These are phyloP conservation scores for Flaveria trinervia DNA, from an alignment of 129 eudicot species.

Conservation along the genomic window DNA sequence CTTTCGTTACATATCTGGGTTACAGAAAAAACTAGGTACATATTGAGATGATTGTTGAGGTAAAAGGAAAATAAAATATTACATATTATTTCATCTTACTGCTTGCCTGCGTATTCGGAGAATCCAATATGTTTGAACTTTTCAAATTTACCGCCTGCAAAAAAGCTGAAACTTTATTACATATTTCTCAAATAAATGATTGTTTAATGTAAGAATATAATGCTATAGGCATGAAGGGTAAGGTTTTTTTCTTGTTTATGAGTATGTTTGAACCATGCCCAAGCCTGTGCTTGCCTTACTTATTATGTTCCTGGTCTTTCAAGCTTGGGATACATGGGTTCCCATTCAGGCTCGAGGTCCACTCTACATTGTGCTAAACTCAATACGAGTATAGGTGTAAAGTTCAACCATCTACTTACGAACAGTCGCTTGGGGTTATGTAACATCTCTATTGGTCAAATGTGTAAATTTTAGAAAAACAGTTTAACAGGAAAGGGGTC, in stretches of 20 bases:
- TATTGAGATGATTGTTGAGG: constrained; percentile 16
- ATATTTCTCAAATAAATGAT: constrained; percentile 19
- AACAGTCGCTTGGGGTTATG: neutral
- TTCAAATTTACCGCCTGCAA: constrained; percentile 96
- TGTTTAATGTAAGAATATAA: constrained; percentile 5
- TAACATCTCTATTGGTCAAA: neutral
- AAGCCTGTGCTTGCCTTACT: neutral
- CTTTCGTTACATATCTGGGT: constrained; percentile 88
- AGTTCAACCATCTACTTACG: neutral
- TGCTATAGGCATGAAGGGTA: neutral
- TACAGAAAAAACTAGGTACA: constrained; percentile 34
- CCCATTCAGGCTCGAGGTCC: neutral
- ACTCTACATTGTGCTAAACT: neutral
- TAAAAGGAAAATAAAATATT: constrained; percentile 9
- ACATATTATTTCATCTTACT: constrained; percentile 32
- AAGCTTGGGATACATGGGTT: neutral
- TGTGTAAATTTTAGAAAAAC: neutral
- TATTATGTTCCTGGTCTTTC: constrained; percentile 1
- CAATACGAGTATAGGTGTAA: neutral
- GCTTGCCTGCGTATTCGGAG: constrained; percentile 79
- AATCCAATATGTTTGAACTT: constrained; percentile 92
- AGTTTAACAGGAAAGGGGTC: neutral
- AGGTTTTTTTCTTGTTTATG: neutral
- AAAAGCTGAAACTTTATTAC: constrained; percentile 43
- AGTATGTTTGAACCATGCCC: neutral